Evolutionary conservation across 1,284 basidiomycete genomes (phyloP), one percentile per base, ranked within the genome.

Genomic region (Puccinia hordei): DNA sequence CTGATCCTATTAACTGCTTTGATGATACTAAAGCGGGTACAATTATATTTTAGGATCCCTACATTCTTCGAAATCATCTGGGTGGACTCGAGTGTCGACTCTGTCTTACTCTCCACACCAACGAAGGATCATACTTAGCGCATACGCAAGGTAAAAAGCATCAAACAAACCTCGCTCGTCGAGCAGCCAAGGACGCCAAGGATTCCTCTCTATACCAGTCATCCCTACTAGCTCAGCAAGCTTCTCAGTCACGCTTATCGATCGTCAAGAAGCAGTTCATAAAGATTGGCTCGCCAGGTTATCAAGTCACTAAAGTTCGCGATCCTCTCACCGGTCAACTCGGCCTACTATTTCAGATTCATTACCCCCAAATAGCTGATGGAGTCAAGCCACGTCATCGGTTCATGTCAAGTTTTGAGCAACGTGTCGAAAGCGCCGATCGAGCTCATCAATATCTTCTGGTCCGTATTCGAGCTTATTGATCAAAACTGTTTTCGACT

Each of bases 61-160:
- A 99, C 86, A 98, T 99, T 84, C 90, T 99, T 68, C 93, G 95
- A 86, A 99, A 98, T 87, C 97, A 99, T 86, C 89, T 99, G 80
- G 89, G 97, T 61, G 97, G 95, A 12, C 90, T 99, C 76, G 97
- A 99, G 89, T 99, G 97, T 87, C 93, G 96, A 83, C 90, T 99
- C 53, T 99, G 97, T 86, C 88, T 99, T 53, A 99, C 97, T 0
- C 90, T 99, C 8, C 97, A 99, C 87, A 98, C 97, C 33, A 99
- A 99, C 85, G 97, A 99, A 87, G 97, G 97, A 35, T 98, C 95
- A 27, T 99, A 99, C 86, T 92, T 99, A 68, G 96, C 97, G 0
- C 97, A 99, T 84, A 99, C 97, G 0, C 97, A 99, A 88, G 97
- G 97, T 41, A 99, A 99, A 88, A 99, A 99, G 86, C 97, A 99